Conservation (phyloP, 2,329 filamentous ascomycete genomes). For the Diplocarpon mali region DNA sequence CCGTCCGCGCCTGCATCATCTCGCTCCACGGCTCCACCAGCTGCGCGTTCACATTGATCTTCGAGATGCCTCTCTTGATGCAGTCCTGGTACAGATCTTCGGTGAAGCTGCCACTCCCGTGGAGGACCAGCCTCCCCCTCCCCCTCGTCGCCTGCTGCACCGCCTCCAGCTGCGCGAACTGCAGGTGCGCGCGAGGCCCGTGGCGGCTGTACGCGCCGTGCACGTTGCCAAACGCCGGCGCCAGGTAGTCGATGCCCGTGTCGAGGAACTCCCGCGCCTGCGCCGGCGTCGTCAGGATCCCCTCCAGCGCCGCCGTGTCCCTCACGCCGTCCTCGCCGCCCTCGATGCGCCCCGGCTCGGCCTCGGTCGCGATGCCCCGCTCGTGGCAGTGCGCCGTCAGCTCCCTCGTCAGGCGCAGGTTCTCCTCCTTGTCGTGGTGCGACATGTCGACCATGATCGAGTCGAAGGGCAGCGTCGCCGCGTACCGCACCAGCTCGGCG, state of each 20-base stretch:
- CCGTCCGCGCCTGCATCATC: slow-evolving; percentile 17
- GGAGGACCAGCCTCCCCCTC: slow-evolving; percentile 38
- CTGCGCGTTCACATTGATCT: slow-evolving; percentile 24
- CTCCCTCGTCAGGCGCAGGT: slow-evolving; percentile 52
- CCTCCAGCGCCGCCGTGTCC: slow-evolving; percentile 52
- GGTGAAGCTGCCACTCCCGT: slow-evolving; percentile 44
- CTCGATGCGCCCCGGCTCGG: slow-evolving; percentile 60
- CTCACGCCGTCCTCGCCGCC: slow-evolving; percentile 65
- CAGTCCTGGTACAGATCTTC: slow-evolving; percentile 39
- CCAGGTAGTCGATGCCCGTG: slow-evolving; percentile 55
- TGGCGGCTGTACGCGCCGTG: slow-evolving; percentile 45
- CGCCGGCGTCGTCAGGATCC: slow-evolving; percentile 49
- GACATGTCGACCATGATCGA: slow-evolving; percentile 71
- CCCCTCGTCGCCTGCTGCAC: slow-evolving; percentile 24
- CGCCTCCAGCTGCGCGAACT: slow-evolving; percentile 29
- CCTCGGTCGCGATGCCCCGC: slow-evolving; percentile 54
- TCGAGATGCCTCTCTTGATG: slow-evolving; percentile 35
- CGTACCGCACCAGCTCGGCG: slow-evolving; percentile 43
- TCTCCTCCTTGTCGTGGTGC: slow-evolving; percentile 60
- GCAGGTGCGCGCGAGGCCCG: slow-evolving; percentile 30
- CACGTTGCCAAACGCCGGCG: slow-evolving; percentile 57
- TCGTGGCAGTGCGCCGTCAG: slow-evolving; percentile 38
- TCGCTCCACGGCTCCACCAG: slow-evolving; percentile 20
- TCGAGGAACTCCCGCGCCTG: slow-evolving; percentile 51
- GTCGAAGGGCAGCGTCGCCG: slow-evolving; percentile 51